Percentiles rank a stretch among this genome's conserved stretches.
Evolutionary conservation across 2,329 filamentous ascomycete species (phyloP).

Genomic region (Domatiomyces globalis): DNA sequence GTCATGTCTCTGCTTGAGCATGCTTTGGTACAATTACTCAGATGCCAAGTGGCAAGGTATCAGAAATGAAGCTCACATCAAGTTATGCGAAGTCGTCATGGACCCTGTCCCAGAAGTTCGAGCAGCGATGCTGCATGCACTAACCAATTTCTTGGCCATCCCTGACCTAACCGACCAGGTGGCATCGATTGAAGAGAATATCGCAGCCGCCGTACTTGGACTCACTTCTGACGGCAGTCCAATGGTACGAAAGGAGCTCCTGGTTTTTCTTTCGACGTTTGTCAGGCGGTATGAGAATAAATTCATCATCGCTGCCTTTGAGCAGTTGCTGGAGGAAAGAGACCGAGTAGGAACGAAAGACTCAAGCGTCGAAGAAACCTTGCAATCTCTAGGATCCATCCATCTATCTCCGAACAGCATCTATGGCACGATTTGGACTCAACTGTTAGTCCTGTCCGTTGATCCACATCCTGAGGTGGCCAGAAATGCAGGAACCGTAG

Average conservation of each 20-base stretch:
- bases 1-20: slow-evolving; percentile 89
- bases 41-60: slow-evolving; percentile 97
- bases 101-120: slow-evolving; percentile 87
- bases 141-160: slow-evolving; percentile 89
- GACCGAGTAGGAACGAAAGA: slow-evolving; percentile 43
- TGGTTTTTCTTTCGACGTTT: slow-evolving; percentile 89
- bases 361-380: slow-evolving; percentile 18
- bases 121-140: slow-evolving; percentile 80
- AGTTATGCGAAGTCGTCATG: slow-evolving; percentile 64
- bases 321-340: slow-evolving; percentile 75
- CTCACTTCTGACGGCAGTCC: slow-evolving; percentile 91
- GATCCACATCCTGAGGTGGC: slow-evolving; percentile 92
- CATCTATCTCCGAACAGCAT: slow-evolving; percentile 72
- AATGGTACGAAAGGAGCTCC: slow-evolving; percentile 80
- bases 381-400: slow-evolving; percentile 25
- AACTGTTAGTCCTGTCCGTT: slow-evolving; percentile 75
- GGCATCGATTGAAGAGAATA: slow-evolving; percentile 74
- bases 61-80: slow-evolving; percentile 66
- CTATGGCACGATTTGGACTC: slow-evolving; percentile 88
- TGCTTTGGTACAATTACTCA: slow-evolving; percentile 79
- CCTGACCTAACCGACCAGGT: slow-evolving; percentile 85
- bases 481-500: slow-evolving; percentile 65
- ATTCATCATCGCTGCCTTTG: slow-evolving; percentile 80
- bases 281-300: slow-evolving; percentile 81
- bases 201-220: slow-evolving; percentile 75